Evolutionary conservation across 2,329 filamentous ascomycete species (phyloP).

Genomic region (Teratosphaeria gauchensis): DNA sequence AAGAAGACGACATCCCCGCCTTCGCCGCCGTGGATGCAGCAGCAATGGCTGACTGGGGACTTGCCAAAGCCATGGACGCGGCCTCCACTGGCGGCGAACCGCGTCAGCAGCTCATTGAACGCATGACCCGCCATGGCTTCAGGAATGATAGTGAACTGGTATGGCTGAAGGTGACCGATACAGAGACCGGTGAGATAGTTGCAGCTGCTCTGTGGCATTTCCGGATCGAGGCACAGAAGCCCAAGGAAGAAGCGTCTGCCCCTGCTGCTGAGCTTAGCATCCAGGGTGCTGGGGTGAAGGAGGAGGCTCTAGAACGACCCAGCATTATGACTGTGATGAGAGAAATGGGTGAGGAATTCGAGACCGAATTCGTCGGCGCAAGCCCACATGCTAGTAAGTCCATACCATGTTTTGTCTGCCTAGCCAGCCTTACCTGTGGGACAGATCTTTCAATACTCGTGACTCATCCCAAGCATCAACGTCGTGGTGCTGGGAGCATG

Average conservation of each 20-base stretch:
- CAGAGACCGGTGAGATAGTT: constrained; percentile 11
- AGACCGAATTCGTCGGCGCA: constrained; percentile 5
- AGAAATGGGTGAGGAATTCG: constrained; percentile 8
- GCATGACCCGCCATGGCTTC: constrained; percentile 6
- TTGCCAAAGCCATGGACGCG: constrained; percentile 11
- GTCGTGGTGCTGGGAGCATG: constrained; percentile 30
- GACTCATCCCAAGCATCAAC: constrained; percentile 31
- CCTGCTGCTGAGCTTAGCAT: not conserved
- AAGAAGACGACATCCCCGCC: constrained; percentile 12
- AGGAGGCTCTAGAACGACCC: constrained; percentile 1
- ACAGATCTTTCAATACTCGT: constrained; percentile 19
- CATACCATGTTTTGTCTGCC: not conserved
- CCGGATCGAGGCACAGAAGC: constrained; percentile 1
- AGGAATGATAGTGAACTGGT: constrained; percentile 4
- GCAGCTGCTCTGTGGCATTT: constrained; percentile 15
- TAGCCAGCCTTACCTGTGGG: not conserved
- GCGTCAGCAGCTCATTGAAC: constrained; percentile 8
- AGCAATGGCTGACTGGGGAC: constrained; percentile 10
- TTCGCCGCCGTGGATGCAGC: constrained; percentile 14
- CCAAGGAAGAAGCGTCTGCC: not conserved
- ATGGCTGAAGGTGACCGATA: constrained; percentile 14
- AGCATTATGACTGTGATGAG: constrained; percentile 5
- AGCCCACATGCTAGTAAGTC: constrained; percentile 11
- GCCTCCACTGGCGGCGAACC: constrained; percentile 3
- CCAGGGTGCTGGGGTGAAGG: not conserved